Percentiles rank a stretch among this genome's conserved stretches.
These are phyloP conservation scores for Suillus ampliporus DNA, from an alignment of 768 basidiomycete genomes.

Conservation along the genomic window DNA sequence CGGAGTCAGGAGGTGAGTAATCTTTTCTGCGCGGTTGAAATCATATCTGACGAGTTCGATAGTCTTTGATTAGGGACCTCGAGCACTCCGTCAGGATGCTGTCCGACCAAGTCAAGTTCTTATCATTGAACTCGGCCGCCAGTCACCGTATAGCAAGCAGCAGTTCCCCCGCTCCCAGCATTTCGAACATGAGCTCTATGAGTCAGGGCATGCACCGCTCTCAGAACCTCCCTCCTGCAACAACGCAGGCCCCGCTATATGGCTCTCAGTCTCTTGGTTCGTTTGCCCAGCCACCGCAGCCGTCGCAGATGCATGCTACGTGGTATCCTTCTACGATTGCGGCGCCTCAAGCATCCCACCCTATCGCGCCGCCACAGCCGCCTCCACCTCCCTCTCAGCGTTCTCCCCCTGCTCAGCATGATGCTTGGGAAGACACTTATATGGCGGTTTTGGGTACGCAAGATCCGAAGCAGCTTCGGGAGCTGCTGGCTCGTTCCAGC, in stretches of 20 bases:
- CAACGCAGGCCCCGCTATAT: slow-evolving; percentile 41
- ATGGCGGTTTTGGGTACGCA: slow-evolving; percentile 77
- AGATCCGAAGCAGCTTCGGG: slow-evolving; percentile 74
- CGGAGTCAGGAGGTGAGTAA: slow-evolving; percentile 75
- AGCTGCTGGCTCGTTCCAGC: slow-evolving; percentile 73
- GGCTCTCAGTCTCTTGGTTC: slow-evolving; percentile 35
- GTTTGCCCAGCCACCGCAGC: slow-evolving; percentile 40
- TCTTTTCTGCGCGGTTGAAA: not conserved
- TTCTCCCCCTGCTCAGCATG: slow-evolving; percentile 60
- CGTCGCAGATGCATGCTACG: slow-evolving; percentile 33
- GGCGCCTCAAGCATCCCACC: slow-evolving; percentile 84
- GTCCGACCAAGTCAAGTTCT: slow-evolving; percentile 83
- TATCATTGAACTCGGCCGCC: slow-evolving; percentile 57
- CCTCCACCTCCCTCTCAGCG: slow-evolving; percentile 48
- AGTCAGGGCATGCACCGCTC: slow-evolving; percentile 42
- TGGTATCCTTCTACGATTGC: slow-evolving; percentile 73
- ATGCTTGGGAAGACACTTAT: slow-evolving; percentile 88
- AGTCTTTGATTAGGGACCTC: slow-evolving; percentile 81
- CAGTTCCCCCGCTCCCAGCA: slow-evolving; percentile 35
- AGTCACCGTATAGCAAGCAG: slow-evolving; percentile 43
- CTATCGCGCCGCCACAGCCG: slow-evolving; percentile 68
- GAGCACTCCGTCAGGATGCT: slow-evolving; percentile 78
- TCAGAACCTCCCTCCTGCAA: slow-evolving; percentile 39
- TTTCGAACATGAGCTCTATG: slow-evolving; percentile 43
- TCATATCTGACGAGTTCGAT: slow-evolving; percentile 18